These are phyloP conservation scores for Leccinum ponderosum DNA, from an alignment of 1,284 basidiomycete genomes.

Conservation along the genomic window DNA sequence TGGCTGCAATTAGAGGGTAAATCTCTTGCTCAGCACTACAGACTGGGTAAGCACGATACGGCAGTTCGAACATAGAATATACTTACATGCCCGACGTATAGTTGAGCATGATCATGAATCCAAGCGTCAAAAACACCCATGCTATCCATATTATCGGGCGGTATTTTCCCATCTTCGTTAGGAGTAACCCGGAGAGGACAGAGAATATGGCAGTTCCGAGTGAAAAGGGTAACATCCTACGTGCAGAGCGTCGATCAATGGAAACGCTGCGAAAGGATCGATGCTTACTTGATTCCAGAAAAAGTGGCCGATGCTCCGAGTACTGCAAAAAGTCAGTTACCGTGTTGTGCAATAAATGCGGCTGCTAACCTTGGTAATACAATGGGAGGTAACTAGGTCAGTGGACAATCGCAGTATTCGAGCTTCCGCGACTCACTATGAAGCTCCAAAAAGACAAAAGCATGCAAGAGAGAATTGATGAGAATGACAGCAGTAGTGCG, in stretches of 20 bases:
- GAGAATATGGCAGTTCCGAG: conserved; percentile 61
- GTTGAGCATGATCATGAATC: conserved; percentile 58
- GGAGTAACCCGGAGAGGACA: conserved; percentile 56
- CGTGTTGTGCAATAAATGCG: not conserved
- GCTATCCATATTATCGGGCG: conserved; percentile 62
- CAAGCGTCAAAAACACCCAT: conserved; percentile 56
- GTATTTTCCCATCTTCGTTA: conserved; percentile 62
- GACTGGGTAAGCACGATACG: conserved; percentile 2
- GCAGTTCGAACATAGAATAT: conserved; percentile 3
- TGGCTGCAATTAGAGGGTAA: conserved; percentile 51
- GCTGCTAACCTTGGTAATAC: conserved; percentile 60
- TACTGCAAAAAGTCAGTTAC: conserved; percentile 39
- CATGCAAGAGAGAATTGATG: conserved; percentile 65
- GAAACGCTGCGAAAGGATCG: not conserved
- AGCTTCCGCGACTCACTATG: conserved; percentile 25
- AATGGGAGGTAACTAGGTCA: conserved; percentile 64
- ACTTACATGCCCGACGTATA: conserved; percentile 48
- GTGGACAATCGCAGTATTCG: conserved; percentile 3
- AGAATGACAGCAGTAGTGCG: conserved; percentile 73
- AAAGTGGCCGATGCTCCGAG: conserved; percentile 75
- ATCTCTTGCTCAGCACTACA: conserved; percentile 58
- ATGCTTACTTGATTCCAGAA: conserved; percentile 65
- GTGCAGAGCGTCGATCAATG: not conserved
- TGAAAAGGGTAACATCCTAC: conserved; percentile 76
- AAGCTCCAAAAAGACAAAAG: conserved; percentile 59